Base-by-base conservation (phyloP, 2,329 filamentous ascomycete genomes). In the Didymella keratinophila region DNA sequence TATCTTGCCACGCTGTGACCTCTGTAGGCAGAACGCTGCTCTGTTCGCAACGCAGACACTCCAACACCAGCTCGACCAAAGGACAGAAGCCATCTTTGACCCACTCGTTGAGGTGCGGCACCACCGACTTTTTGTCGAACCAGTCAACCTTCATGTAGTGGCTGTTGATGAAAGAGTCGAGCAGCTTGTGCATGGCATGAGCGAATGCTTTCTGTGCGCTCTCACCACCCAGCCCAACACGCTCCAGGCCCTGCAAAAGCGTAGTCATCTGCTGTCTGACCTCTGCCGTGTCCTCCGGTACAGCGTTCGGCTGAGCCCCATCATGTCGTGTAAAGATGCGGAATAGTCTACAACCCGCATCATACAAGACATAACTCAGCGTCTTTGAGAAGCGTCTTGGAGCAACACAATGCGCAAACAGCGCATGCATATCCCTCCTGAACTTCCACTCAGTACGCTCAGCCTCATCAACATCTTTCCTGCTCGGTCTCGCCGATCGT, bases 151-250 rank as follows among this genome's bases (percentile, higher is more conserved):
- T 79, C 51, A 86, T 81, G 69, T 87, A 92, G 7, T 84, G 84
- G 47, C 82, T 80, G 37, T 79, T 79, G 39, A 93, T 84, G 65
- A 88, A 89, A 12, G 83, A 79, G 42, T 83, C 82, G 81, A 93
- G 87, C 58, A 88, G 81, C 34, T 78, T 78, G 70, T 92, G 84
- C 82, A 92, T 88, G 25, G 89, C 82, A 72, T 89, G 87, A 16
- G 89, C 90, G 68, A 92, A 89, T 34, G 90, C 80, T 28, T 89
- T 83, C 69, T 92, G 88, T 50, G 90, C 90, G 47, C 80, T 82
- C 67, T 90, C 87, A 25, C 88, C 89, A 1, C 87, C 87, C 18
- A 93, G 78, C 0, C 90, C 90, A 21, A 92, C 86, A 45, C 84
- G 81, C 64, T 84, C 79, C 16, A 93, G 78, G 9, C 85, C 83